Evolutionary conservation across 2,329 filamentous ascomycete genomes (phyloP), one percentile per base, ranked within the genome.

Genomic region (Talaromyces sp.): DNA sequence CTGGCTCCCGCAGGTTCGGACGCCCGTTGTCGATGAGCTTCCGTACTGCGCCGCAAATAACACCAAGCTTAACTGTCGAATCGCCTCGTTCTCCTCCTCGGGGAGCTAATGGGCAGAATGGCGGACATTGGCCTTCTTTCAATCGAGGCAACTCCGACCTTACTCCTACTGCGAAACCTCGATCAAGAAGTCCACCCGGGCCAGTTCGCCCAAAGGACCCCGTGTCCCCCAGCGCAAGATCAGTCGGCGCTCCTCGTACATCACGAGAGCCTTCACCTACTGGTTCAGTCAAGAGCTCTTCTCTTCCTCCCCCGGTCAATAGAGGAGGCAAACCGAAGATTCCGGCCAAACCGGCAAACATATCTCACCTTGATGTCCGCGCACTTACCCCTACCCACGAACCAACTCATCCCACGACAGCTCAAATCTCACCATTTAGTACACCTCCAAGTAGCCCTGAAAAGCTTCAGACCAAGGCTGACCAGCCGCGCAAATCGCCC

Each of bases 381-480:
- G 68, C 70, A 9, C 70, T 77, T 31, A 67, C 74, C 33, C 76
- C 74, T 22, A 69, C 63, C 8, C 66, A 70, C 5, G 73, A 73
- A 22, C 45, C 15, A 25, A 27, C 64, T 9, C 66, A 68, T 1
- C 68, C 73, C 6, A 72, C 75, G 2, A 82, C 84, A 49, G 81
- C 81, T 37, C 78, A 80, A 60, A 73, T 88, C 0, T 97, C 94
- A 0, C 93, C 94, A 0, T 97, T 97, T 73, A 93, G 84, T 72
- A 97, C 92, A 41, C 93, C 93, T 19, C 92, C 93, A 0, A 89
- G 87, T 70, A 94, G 90, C 73, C 85, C 86, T 4, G 87, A 86
- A 64, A 89, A 84, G 62, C 74, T 81, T 84, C 79, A 73, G 6
- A 73, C 73, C 49, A 69, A 67, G 65, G 67, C 22, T 64, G 63